phyloP scores from a whole-genome alignment of 176 grass and related monocot species.

The Calamus simplicifolius region DNA sequence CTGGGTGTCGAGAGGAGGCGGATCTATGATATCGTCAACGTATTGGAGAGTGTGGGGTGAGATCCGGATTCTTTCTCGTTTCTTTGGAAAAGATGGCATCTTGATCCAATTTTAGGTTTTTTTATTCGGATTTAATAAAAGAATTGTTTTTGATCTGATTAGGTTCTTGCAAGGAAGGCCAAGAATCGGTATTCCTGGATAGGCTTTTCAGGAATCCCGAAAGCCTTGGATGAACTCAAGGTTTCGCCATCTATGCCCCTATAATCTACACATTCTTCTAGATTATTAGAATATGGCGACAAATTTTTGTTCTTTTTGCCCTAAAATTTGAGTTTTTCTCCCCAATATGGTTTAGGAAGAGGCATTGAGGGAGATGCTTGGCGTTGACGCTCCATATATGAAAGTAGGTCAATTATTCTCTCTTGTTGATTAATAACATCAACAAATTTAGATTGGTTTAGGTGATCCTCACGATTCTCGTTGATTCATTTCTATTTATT shows the following conservation, averaged over 20 bases:
- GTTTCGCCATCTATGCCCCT: slow-evolving; percentile 16
- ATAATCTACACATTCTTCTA: neutral
- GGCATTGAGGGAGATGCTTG: slow-evolving; percentile 29
- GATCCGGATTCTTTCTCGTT: neutral
- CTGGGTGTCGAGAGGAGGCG: slow-evolving; percentile 86
- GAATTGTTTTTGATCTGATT: no score
- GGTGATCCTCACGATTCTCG: no score
- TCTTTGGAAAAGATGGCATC: neutral
- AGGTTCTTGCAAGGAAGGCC: slow-evolving; percentile 79
- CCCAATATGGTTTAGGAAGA: slow-evolving; percentile 39
- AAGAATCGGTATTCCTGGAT: slow-evolving; percentile 87
- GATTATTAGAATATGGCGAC: neutral
- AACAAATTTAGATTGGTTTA: no score
- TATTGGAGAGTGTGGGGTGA: slow-evolving; percentile 93
- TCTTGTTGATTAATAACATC: no score
- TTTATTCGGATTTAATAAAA: no score
- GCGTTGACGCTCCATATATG: slow-evolving; percentile 21
- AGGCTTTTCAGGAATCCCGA: slow-evolving; percentile 62
- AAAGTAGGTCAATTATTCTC: slow-evolving; percentile 22
- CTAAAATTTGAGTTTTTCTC: neutral
- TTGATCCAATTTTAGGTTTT: no score
- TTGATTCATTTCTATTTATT: no score
- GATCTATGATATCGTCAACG: slow-evolving; percentile 99
- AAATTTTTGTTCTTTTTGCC: neutral
- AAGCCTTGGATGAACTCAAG: slow-evolving; percentile 60